Evolutionary conservation across 2,329 filamentous ascomycete genomes (phyloP).

Genomic region (Dactylellina leptospora): DNA sequence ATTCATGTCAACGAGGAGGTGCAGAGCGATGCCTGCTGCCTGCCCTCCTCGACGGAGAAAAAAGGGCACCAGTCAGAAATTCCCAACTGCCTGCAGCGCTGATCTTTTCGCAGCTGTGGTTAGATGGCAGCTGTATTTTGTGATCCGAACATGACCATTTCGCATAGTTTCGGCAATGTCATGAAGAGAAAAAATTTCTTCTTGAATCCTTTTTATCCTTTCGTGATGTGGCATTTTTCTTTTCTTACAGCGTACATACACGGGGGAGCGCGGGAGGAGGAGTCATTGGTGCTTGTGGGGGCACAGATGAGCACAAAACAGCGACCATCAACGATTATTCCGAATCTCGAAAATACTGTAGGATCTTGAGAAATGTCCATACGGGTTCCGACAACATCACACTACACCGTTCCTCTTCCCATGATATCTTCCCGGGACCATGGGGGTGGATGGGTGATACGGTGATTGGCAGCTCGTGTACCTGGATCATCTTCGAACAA

Average conservation of each 20-base stretch:
- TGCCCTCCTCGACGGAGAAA: slow-evolving; percentile 26
- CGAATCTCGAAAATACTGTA: slow-evolving; percentile 38
- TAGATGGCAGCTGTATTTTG: slow-evolving; percentile 26
- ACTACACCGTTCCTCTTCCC: too few relatives aligned
- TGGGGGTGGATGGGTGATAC: slow-evolving; percentile 16
- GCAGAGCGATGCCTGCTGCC: too few relatives aligned
- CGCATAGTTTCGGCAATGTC: slow-evolving; percentile 24
- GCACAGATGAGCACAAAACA: slow-evolving; percentile 7
- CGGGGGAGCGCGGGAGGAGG: background rate
- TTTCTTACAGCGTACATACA: background rate
- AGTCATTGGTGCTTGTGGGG: background rate
- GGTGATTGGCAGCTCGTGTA: slow-evolving; percentile 45
- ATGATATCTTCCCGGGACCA: slow-evolving; percentile 23
- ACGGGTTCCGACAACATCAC: slow-evolving; percentile 1
- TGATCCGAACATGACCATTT: slow-evolving; percentile 21
- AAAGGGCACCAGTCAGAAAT: slow-evolving; percentile 9
- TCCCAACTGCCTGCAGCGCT: slow-evolving; percentile 38
- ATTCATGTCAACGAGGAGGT: too few relatives aligned
- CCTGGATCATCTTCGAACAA: slow-evolving; percentile 38
- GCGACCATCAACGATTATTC: slow-evolving; percentile 17
- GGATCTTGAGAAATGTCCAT: slow-evolving; percentile 22
- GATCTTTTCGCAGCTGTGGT: slow-evolving; percentile 27
- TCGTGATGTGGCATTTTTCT: background rate
- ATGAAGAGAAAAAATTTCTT: slow-evolving; percentile 2
- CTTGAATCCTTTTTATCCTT: background rate